Evolutionary conservation across 2,329 filamentous ascomycete species (phyloP), one percentile per base, ranked within the genome.

Genomic region (Colletotrichum cordylinicola): DNA sequence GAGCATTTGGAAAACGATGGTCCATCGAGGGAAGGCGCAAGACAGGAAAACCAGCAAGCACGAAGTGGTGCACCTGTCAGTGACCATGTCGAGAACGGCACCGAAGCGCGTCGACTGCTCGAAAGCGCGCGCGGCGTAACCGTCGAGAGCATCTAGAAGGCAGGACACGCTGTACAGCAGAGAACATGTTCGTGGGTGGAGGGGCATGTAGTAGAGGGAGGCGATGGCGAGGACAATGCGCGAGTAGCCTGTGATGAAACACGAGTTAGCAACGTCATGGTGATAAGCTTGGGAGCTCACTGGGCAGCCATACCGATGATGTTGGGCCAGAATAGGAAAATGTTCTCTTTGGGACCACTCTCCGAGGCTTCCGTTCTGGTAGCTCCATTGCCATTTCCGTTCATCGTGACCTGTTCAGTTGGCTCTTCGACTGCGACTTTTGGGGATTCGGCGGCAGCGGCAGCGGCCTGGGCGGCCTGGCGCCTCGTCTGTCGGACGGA

Each of bases 61-160:
- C 4, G 96, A 93, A 4, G 97, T 99, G 35, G 96, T 98, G 89
- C 97, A 98, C 76, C 97, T 94, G 86, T 99, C 97, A 21, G 97
- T 99, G 77, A 99, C 96, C 97, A 99, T 99, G 87, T 99, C 97
- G 78, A 99, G 90, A 39, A 99, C 96, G 37, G 96, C 97, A 78
- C 97, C 97, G 84, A 99, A 99, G 78, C 94, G 94, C 70, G 97
- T 98, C 48, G 95, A 96, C 86, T 99, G 97, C 81, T 98, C 92
- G 84, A 91, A 96, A 93, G 81, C 75, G 35, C 86, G 81, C 74
- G 97, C 97, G n/a, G 96, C 96, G 81, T 96, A 94, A 80, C 97
- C 97, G 83, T 99, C 97, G 78, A 98, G 91, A 61, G 96, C 97
- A 84, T 99, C 97, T 79, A 99, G 94, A 60, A 98, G 91, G 84